Evolutionary conservation across 2,329 filamentous ascomycete genomes (phyloP).

Genomic region (Paraconiothyrium sp.): DNA sequence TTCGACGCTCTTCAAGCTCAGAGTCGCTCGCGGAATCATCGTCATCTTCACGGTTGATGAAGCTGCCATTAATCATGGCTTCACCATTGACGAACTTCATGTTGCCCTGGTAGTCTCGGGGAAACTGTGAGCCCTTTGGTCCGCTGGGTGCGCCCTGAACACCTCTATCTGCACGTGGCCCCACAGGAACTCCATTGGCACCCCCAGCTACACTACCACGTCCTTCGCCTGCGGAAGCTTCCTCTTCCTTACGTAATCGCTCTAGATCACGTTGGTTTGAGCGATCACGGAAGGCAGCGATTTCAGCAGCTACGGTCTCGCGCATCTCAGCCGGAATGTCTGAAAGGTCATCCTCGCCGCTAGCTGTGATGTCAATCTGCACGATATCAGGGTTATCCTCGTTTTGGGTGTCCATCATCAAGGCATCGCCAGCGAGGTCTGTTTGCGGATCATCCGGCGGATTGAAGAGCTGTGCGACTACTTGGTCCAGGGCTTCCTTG

Average conservation of each 20-base stretch:
- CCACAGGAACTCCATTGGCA: constrained; percentile 79
- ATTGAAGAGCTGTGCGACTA: constrained; percentile 76
- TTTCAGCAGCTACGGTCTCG: constrained; percentile 92
- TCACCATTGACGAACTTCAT: constrained; percentile 85
- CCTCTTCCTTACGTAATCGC: constrained; percentile 86
- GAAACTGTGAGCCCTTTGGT: constrained; percentile 72
- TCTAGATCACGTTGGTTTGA: constrained; percentile 90
- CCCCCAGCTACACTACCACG: constrained; percentile 72
- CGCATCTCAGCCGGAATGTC: constrained; percentile 97
- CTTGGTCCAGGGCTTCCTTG: constrained; percentile 71
- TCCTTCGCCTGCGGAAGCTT: constrained; percentile 82
- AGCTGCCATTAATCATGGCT: constrained; percentile 66
- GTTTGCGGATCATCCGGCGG: constrained; percentile 56
- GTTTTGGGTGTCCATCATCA: constrained; percentile 72
- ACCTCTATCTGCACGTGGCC: constrained; percentile 70
- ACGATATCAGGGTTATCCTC: constrained; percentile 80
- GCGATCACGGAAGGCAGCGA: constrained; percentile 90
- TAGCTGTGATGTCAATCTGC: constrained; percentile 77
- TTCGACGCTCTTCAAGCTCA: constrained; percentile 78
- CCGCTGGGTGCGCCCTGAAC: constrained; percentile 80
- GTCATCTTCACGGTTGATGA: constrained; percentile 76
- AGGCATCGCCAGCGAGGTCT: constrained; percentile 73
- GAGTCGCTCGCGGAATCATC: constrained; percentile 88
- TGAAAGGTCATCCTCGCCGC: constrained; percentile 86
- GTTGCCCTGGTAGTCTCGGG: constrained; percentile 78